phyloP scores from a whole-genome alignment of 176 grass and related monocot genomes.

The Musa itinerans region DNA sequence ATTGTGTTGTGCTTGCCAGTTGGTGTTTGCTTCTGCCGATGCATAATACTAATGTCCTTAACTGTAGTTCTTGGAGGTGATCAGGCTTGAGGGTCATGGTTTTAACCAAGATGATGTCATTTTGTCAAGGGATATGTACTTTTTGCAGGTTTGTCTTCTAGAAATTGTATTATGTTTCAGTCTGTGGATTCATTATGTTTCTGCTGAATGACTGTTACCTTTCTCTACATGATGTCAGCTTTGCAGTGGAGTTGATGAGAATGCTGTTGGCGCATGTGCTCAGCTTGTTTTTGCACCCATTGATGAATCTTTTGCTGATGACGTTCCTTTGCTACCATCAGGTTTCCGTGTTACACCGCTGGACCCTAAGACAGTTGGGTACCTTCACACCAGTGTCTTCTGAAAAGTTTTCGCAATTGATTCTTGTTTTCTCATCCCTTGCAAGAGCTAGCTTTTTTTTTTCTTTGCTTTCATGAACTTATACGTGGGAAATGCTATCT shows the following conservation, averaged over 20 bases:
- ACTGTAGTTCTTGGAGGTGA: slow-evolving; percentile 78
- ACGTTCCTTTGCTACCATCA: slow-evolving; percentile 66
- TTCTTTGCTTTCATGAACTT: background rate
- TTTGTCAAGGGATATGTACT: slow-evolving; percentile 67
- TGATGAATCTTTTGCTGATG: slow-evolving; percentile 88
- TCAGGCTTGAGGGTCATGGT: slow-evolving; percentile 78
- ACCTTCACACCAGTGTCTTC: background rate
- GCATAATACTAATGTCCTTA: background rate
- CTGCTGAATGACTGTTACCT: background rate
- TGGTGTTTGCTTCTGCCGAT: background rate
- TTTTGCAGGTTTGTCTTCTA: slow-evolving; percentile 54
- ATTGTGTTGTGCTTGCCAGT: background rate
- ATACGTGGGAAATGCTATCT: background rate
- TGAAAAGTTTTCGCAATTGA: no score
- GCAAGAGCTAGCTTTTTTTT: background rate
- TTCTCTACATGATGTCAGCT: slow-evolving; percentile 27
- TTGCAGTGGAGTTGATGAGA: slow-evolving; percentile 79
- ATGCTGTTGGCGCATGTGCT: slow-evolving; percentile 53
- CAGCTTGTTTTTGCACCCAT: slow-evolving; percentile 96
- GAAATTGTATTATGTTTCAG: background rate
- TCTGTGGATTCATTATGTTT: background rate
- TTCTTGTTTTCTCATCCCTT: no score
- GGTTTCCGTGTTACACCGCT: slow-evolving; percentile 83
- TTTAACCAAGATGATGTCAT: slow-evolving; percentile 72
- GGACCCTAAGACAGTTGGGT: slow-evolving; percentile 47